These are phyloP conservation scores for Colletotrichum shisoi DNA, from an alignment of 2,329 filamentous ascomycete genomes.

Conservation along the genomic window DNA sequence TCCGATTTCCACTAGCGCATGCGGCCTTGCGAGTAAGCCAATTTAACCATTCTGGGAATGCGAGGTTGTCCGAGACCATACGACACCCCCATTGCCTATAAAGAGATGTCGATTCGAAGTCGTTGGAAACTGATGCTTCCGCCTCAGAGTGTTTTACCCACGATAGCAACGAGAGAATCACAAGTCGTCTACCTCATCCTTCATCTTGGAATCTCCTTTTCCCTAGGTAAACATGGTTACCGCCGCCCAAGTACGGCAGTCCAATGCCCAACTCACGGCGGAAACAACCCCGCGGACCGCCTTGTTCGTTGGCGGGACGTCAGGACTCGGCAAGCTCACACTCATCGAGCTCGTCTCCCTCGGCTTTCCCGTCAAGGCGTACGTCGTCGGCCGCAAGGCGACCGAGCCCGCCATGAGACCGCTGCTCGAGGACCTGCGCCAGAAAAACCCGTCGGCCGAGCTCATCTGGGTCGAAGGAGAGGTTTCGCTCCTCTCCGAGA, in stretches of 20 bases:
- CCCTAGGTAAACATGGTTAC: slow-evolving; percentile 47
- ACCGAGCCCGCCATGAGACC: slow-evolving; percentile 44
- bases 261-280: slow-evolving; percentile 53
- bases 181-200: neutral
- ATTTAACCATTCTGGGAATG: slow-evolving; percentile 17
- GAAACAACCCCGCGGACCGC: slow-evolving; percentile 49
- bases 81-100: slow-evolving; percentile 1
- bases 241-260: slow-evolving; percentile 48
- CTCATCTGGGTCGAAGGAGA: slow-evolving; percentile 55
- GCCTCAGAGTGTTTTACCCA: too few species aligned
- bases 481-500: slow-evolving; percentile 55
- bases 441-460: slow-evolving; percentile 51
- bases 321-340: slow-evolving; percentile 56
- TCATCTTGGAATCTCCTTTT: neutral
- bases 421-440: slow-evolving; percentile 50
- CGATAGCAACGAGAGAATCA: neutral
- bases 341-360: slow-evolving; percentile 49
- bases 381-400: slow-evolving; percentile 54
- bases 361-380: slow-evolving; percentile 50
- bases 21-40: neutral
- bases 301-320: slow-evolving; percentile 57
- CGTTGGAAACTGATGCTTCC: neutral
- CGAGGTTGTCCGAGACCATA: slow-evolving; percentile 20
- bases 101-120: neutral
- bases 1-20: neutral